Conservation (phyloP, 768 basidiomycete species). For the Coprinopsis sp. region DNA sequence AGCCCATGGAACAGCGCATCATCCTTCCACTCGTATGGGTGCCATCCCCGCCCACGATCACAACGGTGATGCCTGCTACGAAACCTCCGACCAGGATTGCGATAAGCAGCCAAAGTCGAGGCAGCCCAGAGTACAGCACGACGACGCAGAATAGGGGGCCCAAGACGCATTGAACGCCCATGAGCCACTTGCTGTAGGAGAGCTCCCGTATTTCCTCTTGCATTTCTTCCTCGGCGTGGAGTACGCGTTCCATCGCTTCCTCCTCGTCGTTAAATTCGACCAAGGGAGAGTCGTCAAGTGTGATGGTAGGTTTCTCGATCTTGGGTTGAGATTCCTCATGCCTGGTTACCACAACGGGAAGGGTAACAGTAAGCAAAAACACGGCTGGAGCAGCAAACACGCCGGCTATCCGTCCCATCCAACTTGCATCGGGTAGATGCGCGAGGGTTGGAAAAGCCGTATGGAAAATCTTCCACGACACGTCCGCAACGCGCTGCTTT, state of each 20-base stretch:
- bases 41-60: constrained; percentile 57
- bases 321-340: constrained; percentile 32
- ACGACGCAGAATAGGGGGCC: constrained; percentile 75
- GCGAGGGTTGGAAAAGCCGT: constrained; percentile 85
- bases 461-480: constrained; percentile 43
- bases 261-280: constrained; percentile 77
- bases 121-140: constrained; percentile 70
- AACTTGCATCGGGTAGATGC: constrained; percentile 63
- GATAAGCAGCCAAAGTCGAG: constrained; percentile 45
- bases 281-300: constrained; percentile 41
- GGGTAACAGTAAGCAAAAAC: constrained; percentile 76
- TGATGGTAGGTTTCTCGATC: constrained; percentile 28
- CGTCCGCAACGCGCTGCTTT: constrained; percentile 32
- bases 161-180: constrained; percentile 74
- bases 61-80: constrained; percentile 48
- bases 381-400: constrained; percentile 86
- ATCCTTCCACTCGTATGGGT: constrained; percentile 53
- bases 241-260: constrained; percentile 61
- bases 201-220: constrained; percentile 62
- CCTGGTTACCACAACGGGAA: constrained; percentile 81
- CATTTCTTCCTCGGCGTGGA: constrained; percentile 72
- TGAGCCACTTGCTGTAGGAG: constrained; percentile 76
- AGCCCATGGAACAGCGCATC: constrained; percentile 84
- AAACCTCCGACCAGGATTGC: constrained; percentile 54
- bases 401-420: constrained; percentile 66